These are phyloP conservation scores for Cinchona pubescens DNA, from an alignment of 257 asterid genomes.

Conservation along the genomic window DNA sequence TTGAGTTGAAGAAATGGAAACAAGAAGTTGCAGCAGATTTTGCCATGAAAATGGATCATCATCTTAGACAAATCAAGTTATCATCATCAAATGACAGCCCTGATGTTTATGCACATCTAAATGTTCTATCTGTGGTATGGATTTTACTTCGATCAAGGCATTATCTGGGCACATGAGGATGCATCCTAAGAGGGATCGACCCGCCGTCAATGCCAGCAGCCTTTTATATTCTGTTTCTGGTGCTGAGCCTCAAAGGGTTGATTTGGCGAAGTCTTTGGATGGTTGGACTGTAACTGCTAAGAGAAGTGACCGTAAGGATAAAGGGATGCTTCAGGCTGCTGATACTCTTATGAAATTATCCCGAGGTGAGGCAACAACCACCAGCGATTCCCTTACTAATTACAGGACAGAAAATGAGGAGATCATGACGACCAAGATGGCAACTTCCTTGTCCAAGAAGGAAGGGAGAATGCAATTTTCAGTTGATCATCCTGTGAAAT, in stretches of 20 bases:
- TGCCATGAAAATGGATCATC: too few relatives aligned
- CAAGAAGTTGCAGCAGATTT: too few relatives aligned
- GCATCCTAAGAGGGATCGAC: conserved; percentile 20
- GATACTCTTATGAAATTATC: conserved; percentile 44
- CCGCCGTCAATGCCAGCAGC: conserved; percentile 11
- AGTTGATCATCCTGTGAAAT: conserved; percentile 2
- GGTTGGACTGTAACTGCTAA: conserved; percentile 55
- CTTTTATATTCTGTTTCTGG: conserved; percentile 22
- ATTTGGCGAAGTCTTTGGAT: conserved; percentile 23
- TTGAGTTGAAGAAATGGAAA: too few relatives aligned
- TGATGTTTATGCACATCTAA: too few relatives aligned
- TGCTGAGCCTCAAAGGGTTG: conserved; percentile 16
- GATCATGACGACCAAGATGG: not conserved
- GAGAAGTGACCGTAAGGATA: conserved; percentile 55
- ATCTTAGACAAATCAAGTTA: too few relatives aligned
- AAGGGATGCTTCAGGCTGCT: conserved; percentile 32
- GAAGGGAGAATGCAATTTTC: not conserved
- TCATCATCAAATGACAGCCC: too few relatives aligned
- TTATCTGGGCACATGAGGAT: too few relatives aligned
- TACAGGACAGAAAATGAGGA: conserved; percentile 10
- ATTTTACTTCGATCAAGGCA: too few relatives aligned
- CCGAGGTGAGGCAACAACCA: conserved; percentile 31
- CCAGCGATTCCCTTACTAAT: conserved; percentile 19
- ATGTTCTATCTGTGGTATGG: too few relatives aligned
- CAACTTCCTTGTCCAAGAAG: conserved; percentile 23